A percentile compares a stretch with the other conserved stretches of the same genome.
Evolutionary conservation across 1,284 basidiomycete genomes (phyloP).

Genomic region (Xerocomus nothofagi): DNA sequence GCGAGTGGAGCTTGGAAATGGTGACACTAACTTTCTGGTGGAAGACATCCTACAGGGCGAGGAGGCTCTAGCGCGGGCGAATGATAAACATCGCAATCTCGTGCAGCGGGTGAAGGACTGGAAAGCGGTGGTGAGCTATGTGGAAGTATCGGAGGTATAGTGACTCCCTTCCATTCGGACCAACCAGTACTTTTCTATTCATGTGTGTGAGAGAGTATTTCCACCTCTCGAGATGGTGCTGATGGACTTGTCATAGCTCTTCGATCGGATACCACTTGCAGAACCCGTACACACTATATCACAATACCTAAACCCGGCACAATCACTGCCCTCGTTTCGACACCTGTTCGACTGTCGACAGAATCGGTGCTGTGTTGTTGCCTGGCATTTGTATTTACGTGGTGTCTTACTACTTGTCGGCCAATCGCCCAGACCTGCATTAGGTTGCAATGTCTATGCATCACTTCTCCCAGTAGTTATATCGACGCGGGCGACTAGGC

Average conservation of each 20-base stretch:
- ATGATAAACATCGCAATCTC: slow-evolving; percentile 39
- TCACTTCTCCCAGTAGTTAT: no score
- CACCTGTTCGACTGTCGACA: neutral
- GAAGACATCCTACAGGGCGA: slow-evolving; percentile 39
- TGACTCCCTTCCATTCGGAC: neutral
- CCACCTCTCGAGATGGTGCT: neutral
- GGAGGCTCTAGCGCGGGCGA: slow-evolving; percentile 19
- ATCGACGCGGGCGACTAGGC: no score
- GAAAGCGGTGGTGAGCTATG: slow-evolving; percentile 49
- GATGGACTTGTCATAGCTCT: neutral
- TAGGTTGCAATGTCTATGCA: neutral
- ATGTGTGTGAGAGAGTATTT: neutral
- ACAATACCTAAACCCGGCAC: neutral
- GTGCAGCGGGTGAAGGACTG: slow-evolving; percentile 55
- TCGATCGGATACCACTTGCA: neutral
- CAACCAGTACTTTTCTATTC: neutral
- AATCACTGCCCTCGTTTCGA: neutral
- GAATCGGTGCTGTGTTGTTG: neutral
- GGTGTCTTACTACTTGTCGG: no score
- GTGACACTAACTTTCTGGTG: slow-evolving; percentile 56
- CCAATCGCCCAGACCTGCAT: no score
- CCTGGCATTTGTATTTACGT: neutral
- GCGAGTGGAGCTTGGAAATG: slow-evolving; percentile 47
- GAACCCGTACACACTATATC: neutral
- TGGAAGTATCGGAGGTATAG: slow-evolving; percentile 11